A percentile compares a stretch with the other conserved stretches of the same genome.
phyloP scores from a whole-genome alignment of 192 early-diverging fungal species.

The Gryganskiella cystojenkinii region DNA sequence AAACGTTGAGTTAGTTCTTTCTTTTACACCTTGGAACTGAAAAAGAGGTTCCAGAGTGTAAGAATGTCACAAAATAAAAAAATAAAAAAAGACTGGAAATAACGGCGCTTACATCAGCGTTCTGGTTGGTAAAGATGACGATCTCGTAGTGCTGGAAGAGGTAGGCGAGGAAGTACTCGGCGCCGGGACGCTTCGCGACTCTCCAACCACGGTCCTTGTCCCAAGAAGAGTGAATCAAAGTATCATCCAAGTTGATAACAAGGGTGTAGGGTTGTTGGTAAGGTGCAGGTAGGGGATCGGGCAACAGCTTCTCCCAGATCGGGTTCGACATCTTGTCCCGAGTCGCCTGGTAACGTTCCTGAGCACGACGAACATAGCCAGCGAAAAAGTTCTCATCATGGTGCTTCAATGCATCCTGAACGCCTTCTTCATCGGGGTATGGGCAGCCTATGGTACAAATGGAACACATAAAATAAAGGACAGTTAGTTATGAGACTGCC shows the following conservation, averaged over 20 bases:
- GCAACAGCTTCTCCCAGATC: constrained; percentile 89
- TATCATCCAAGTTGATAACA: constrained; percentile 95
- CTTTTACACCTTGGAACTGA: background rate
- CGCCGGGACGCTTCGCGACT: constrained; percentile 93
- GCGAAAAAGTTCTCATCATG: constrained; percentile 20
- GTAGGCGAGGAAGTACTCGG: constrained; percentile 95
- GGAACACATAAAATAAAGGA: background rate
- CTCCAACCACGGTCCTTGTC: constrained; percentile 97
- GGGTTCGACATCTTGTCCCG: constrained; percentile 67
- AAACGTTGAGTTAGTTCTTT: background rate
- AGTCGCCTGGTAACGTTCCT: constrained; percentile 30
- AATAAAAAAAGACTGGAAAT: background rate
- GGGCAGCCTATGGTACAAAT: constrained; percentile 13
- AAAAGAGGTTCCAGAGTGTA: too few species aligned
- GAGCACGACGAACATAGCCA: constrained; percentile 17
- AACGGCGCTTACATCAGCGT: constrained; percentile 70
- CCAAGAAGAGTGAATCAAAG: constrained; percentile 94
- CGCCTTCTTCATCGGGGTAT: constrained; percentile 39
- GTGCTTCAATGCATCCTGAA: constrained; percentile 31
- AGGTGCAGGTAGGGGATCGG: constrained; percentile 86
- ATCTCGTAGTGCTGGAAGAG: constrained; percentile 94
- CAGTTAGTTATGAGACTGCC: background rate
- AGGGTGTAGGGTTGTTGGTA: constrained; percentile 93
- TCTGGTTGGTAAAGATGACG: constrained; percentile 94
- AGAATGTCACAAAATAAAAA: too few species aligned